Conservation (phyloP, 345 rosid genomes). For the Hibiscus syriacus region DNA sequence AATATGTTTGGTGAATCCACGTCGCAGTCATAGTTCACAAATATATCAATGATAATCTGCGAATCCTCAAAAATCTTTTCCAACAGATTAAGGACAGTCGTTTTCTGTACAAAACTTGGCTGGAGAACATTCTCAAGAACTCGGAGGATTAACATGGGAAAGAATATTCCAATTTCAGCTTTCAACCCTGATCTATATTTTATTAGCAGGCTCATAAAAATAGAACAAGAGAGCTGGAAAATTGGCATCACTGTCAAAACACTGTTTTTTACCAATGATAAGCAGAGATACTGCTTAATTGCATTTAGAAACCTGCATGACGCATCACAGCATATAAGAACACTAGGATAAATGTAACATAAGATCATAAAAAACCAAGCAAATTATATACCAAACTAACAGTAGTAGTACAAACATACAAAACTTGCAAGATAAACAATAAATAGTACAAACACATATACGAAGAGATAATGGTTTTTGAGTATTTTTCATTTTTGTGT, state of each 20-base stretch:
- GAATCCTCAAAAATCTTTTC: slow-evolving; percentile 78
- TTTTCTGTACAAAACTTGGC: slow-evolving; percentile 96
- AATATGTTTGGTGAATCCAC: slow-evolving; percentile 90
- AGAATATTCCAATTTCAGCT: slow-evolving; percentile 90
- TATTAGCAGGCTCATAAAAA: slow-evolving; percentile 58
- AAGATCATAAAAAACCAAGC: neutral
- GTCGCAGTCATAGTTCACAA: slow-evolving; percentile 93
- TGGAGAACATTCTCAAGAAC: slow-evolving; percentile 95
- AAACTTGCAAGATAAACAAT: neutral
- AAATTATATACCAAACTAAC: neutral
- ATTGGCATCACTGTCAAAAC: slow-evolving; percentile 93
- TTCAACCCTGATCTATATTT: slow-evolving; percentile 83
- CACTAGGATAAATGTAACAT: neutral
- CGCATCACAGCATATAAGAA: slow-evolving; percentile 11
- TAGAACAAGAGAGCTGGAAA: slow-evolving; percentile 93
- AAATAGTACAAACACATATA: neutral
- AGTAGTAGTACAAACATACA: neutral
- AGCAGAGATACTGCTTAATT: slow-evolving; percentile 80
- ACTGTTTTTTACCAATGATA: slow-evolving; percentile 91
- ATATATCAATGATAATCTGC: slow-evolving; percentile 71
- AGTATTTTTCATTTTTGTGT: neutral
- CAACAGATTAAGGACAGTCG: slow-evolving; percentile 82
- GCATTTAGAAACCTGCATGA: slow-evolving; percentile 76
- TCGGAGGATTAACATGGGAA: slow-evolving; percentile 92
- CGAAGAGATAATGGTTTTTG: neutral